Evolutionary conservation across 2,329 filamentous ascomycete genomes (phyloP).

Genomic region (Sporothrix brunneoviolacea): DNA sequence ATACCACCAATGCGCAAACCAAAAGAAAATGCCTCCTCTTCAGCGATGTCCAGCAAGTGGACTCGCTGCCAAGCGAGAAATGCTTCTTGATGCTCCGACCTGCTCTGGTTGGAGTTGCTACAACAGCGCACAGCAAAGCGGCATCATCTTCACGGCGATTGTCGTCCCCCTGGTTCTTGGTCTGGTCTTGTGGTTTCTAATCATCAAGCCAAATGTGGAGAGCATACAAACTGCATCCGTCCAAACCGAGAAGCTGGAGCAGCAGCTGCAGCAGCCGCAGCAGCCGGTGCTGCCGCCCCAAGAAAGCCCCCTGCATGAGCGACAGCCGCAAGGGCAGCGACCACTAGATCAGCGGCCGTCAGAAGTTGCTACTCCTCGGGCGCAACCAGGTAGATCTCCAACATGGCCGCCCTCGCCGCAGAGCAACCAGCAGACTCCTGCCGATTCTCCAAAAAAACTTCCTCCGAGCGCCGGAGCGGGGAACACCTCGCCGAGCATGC

Average conservation of each 20-base stretch:
- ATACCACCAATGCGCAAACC: too few species aligned
- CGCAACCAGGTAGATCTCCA: background rate
- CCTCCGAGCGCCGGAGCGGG: background rate
- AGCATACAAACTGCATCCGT: background rate
- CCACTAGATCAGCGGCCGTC: background rate
- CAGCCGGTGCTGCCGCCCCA: background rate
- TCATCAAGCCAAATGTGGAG: slow-evolving; percentile 11
- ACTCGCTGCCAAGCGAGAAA: background rate
- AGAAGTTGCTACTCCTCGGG: background rate
- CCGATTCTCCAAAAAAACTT: background rate
- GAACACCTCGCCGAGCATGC: background rate
- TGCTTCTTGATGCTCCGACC: background rate
- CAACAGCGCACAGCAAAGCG: slow-evolving; percentile 30
- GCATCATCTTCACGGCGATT: slow-evolving; percentile 33
- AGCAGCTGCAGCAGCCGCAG: background rate
- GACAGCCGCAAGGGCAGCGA: background rate
- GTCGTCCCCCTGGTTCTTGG: slow-evolving; percentile 24
- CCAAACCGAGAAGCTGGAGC: background rate
- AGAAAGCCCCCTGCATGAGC: background rate
- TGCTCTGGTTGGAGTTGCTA: slow-evolving; percentile 36
- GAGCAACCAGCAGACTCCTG: background rate
- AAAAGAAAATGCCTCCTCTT: too few species aligned
- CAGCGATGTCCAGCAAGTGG: too few species aligned
- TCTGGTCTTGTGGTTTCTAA: slow-evolving; percentile 27
- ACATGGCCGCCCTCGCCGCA: background rate